Base-by-base conservation (phyloP, 495 filamentous ascomycete species). In the Penicillium mononematosum region DNA sequence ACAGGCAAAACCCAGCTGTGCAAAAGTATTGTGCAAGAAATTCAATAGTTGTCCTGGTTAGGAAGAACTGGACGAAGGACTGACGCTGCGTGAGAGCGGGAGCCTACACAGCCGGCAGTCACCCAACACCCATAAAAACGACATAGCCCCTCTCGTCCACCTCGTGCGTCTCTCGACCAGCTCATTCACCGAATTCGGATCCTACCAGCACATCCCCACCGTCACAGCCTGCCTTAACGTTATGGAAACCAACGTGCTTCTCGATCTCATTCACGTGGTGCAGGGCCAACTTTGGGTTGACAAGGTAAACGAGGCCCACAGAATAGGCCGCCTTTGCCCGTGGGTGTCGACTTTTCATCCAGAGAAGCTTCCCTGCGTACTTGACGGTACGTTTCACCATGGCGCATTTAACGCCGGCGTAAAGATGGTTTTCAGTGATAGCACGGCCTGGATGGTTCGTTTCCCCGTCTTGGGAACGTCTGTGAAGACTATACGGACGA, bases 271-370 rank as follows among this genome's bases (percentile, higher is more conserved):
- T 41, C 62, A 68, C 45, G 52, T 54, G 55, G 57, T 54, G 48
- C 56, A 70, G 45, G 54, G 29, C 48, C 58, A 64, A 25, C 53
- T 70, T 50, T 76, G 73, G 72, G 66, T 73, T 55, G 61, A 69
- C 32, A 67, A 71, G 38, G 57, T 75, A 50, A 71, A 75, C 44
- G 60, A 71, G n/a, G 53, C 62, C 38, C 59, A 67, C 50, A 58
- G 16, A 67, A 68, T 45, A 3, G 59, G 65, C 41, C 67, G 45
- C 62, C 64, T 75, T 55, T 65, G 64, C 48, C 47, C 60, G 43
- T 76, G 72, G 74, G 69, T 74, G 41, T 72, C 69, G 24, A 71
- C 67, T 45, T 70, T 73, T 43, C 70, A 76, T 67, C 64, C 60
- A 27, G 39, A 74, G 24, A 58, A 61, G 29, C 68, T 74, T 58